Percentiles rank a stretch among this genome's conserved stretches.
These are phyloP conservation scores for Dipodascus albidus DNA, from an alignment of 805 yeast species.

Conservation along the genomic window DNA sequence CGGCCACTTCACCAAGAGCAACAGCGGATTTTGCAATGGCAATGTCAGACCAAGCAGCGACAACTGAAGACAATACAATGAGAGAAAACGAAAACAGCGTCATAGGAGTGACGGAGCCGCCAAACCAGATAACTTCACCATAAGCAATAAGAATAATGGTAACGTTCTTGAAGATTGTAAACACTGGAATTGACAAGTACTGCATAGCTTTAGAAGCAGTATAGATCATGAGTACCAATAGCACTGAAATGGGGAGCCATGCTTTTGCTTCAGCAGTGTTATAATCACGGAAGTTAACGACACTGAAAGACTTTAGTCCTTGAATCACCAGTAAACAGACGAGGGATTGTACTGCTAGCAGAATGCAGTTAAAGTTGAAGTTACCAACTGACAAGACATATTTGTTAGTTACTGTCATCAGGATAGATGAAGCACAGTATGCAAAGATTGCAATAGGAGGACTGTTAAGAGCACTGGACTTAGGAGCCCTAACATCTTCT, in stretches of 20 bases:
- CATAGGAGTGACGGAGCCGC: slow-evolving; percentile 83
- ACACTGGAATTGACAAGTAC: slow-evolving; percentile 84
- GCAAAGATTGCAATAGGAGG: slow-evolving; percentile 27
- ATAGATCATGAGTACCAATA: slow-evolving; percentile 88
- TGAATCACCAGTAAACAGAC: slow-evolving; percentile 72
- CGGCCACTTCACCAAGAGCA: slow-evolving; percentile 24
- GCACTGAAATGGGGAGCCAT: slow-evolving; percentile 86
- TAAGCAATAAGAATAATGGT: slow-evolving; percentile 95
- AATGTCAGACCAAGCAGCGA: slow-evolving; percentile 86
- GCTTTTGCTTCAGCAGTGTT: slow-evolving; percentile 82
- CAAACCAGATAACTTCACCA: slow-evolving; percentile 97
- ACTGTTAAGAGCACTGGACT: slow-evolving; percentile 17
- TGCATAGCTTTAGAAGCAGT: slow-evolving; percentile 93
- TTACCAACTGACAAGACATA: slow-evolving; percentile 76
- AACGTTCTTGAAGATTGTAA: slow-evolving; percentile 95
- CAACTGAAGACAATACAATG: slow-evolving; percentile 92
- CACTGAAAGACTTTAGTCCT: slow-evolving; percentile 57
- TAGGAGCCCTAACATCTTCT: slow-evolving; percentile 2
- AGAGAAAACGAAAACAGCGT: slow-evolving; percentile 77
- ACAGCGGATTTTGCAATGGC: slow-evolving; percentile 30
- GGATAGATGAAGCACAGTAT: slow-evolving; percentile 87
- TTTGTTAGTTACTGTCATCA: slow-evolving; percentile 97
- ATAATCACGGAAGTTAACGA: slow-evolving; percentile 78
- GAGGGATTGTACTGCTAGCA: slow-evolving; percentile 77
- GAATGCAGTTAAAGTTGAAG: slow-evolving; percentile 75